phyloP scores from a whole-genome alignment of 2,329 filamentous ascomycete species.

The Penicillium sp. region DNA sequence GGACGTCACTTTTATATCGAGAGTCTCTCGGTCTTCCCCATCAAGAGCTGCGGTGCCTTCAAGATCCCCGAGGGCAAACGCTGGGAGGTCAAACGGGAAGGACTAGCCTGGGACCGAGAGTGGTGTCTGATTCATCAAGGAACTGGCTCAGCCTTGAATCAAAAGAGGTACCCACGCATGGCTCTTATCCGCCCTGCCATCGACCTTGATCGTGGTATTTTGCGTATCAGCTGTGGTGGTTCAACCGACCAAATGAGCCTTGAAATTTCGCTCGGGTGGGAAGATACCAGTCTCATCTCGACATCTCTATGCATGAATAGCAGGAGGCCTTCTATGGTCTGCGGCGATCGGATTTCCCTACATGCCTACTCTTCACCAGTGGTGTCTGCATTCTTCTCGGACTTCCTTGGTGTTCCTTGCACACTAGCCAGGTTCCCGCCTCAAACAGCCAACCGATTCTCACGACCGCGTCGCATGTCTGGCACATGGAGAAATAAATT shows the following conservation, averaged over 20 bases:
- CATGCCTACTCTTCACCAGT: conserved; percentile 67
- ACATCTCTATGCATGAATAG: conserved; percentile 57
- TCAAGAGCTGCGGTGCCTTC: conserved; percentile 90
- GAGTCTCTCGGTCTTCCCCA: conserved; percentile 76
- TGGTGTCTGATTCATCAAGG: conserved; percentile 92
- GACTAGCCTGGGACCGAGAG: conserved; percentile 90
- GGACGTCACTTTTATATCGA: conserved; percentile 56
- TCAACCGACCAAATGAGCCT: conserved; percentile 36
- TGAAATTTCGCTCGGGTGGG: conserved; percentile 39
- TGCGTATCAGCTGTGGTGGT: conserved; percentile 58
- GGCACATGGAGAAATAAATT: conserved; percentile 24
- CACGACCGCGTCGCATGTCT: conserved; percentile 68
- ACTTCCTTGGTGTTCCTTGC: conserved; percentile 74
- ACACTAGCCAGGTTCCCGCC: conserved; percentile 81
- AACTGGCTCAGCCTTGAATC: conserved; percentile 79
- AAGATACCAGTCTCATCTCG: conserved; percentile 58
- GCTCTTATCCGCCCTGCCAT: conserved; percentile 74
- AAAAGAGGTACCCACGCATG: conserved; percentile 89
- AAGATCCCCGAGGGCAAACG: conserved; percentile 60
- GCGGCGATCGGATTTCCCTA: conserved; percentile 74
- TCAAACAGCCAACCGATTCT: conserved; percentile 65
- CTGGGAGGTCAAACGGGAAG: conserved; percentile 81
- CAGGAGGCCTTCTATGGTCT: conserved; percentile 64
- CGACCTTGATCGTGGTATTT: conserved; percentile 66
- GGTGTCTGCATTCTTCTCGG: conserved; percentile 77